phyloP scores from a whole-genome alignment of 2,329 filamentous ascomycete genomes.

The Ophiocordyceps camponoti-saundersi region DNA sequence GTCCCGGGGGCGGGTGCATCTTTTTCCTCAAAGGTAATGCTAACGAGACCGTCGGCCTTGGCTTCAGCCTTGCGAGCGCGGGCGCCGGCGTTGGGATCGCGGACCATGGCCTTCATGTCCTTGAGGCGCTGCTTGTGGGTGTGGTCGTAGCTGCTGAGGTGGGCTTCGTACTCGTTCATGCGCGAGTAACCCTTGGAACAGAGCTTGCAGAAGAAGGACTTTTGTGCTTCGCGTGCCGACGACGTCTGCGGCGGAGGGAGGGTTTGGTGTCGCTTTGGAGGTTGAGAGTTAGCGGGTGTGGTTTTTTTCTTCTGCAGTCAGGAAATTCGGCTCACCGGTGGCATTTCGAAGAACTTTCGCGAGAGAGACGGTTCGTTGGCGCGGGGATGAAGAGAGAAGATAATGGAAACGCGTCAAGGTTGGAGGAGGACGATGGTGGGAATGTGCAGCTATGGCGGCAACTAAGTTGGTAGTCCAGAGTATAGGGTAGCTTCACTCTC shows the following conservation, averaged over 20 bases:
- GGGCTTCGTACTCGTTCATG: slow-evolving; percentile 91
- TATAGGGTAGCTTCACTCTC: no score
- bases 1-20: slow-evolving; percentile 25
- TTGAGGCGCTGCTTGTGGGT: slow-evolving; percentile 81
- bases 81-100: slow-evolving; percentile 47
- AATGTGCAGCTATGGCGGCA: no score
- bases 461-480: no score
- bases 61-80: slow-evolving; percentile 54
- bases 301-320: no score
- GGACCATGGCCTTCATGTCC: slow-evolving; percentile 73
- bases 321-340: slow-evolving; percentile 40
- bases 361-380: no score
- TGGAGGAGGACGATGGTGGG: background rate
- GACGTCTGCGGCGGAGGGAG: slow-evolving; percentile 40
- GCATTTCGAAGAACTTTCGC: slow-evolving; percentile 19
- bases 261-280: slow-evolving; percentile 34
- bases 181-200: slow-evolving; percentile 91
- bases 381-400: no score
- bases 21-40: slow-evolving; percentile 38
- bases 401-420: background rate
- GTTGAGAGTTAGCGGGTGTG: slow-evolving; percentile 14
- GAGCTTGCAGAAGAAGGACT: slow-evolving; percentile 69
- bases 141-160: slow-evolving; percentile 89
- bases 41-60: slow-evolving; percentile 51
- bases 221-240: slow-evolving; percentile 57